These are phyloP conservation scores for Podospora sp. DNA, from an alignment of 495 filamentous ascomycete genomes.

Conservation along the genomic window DNA sequence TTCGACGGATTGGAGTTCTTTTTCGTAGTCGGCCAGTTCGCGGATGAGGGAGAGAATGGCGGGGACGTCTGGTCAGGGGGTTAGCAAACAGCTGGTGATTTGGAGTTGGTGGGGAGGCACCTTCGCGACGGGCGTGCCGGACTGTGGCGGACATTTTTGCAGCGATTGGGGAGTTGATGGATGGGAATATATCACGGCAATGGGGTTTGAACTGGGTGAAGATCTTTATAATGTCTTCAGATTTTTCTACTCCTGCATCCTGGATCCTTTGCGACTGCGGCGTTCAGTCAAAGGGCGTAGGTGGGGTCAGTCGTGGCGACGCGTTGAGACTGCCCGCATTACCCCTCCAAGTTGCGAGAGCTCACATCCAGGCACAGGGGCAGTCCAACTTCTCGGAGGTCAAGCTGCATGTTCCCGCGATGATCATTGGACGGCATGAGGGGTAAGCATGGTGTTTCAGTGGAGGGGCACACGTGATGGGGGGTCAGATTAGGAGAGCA, in stretches of 20 bases:
- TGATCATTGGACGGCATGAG: slow-evolving; percentile 1
- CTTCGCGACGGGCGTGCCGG: slow-evolving; percentile 41
- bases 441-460: neutral
- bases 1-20: slow-evolving; percentile 70
- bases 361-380: neutral
- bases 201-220: neutral
- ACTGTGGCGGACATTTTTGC: slow-evolving; percentile 30
- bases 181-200: neutral
- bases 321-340: slow-evolving; percentile 7
- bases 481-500: neutral
- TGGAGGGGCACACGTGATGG: neutral
- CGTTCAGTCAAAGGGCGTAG: neutral
- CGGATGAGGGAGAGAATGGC: slow-evolving; percentile 80
- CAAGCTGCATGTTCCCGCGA: neutral
- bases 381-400: neutral
- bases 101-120: slow-evolving; percentile 12
- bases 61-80: slow-evolving; percentile 66
- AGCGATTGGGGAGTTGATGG: neutral
- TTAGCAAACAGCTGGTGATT: slow-evolving; percentile 5
- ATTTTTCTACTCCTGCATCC: neutral
- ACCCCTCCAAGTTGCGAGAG: neutral
- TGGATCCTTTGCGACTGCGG: neutral
- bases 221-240: slow-evolving; percentile 2
- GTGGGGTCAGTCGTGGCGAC: slow-evolving; percentile 2
- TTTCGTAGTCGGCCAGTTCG: slow-evolving; percentile 87